Percentiles rank a stretch among this genome's conserved stretches.
Conservation (phyloP, 345 rosid genomes). For the Geranium brycei region DNA sequence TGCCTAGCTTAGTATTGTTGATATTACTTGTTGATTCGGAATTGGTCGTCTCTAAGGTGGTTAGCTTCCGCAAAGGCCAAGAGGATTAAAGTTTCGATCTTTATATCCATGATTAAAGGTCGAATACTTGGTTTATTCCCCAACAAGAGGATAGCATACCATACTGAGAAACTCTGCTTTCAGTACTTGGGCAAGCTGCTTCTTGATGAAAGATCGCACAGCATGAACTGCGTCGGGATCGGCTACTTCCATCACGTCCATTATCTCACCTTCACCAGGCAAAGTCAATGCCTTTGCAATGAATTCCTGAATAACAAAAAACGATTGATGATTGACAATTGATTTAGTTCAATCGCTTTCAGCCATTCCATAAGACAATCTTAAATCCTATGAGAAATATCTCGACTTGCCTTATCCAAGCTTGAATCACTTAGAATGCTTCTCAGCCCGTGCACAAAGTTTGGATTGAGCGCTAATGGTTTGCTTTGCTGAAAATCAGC, state of each 20-base stretch:
- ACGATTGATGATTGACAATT: background rate
- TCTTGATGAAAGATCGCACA: conserved; percentile 70
- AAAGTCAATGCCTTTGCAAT: conserved; percentile 79
- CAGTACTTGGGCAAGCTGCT: conserved; percentile 81
- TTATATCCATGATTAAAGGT: too few relatives aligned
- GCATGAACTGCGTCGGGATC: conserved; percentile 97
- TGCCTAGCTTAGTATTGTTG: too few relatives aligned
- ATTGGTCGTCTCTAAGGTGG: too few relatives aligned
- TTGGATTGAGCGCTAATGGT: conserved; percentile 55
- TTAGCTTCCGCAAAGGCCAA: too few relatives aligned
- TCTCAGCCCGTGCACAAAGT: conserved; percentile 61
- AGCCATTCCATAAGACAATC: background rate
- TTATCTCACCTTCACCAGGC: conserved; percentile 94
- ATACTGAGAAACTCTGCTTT: conserved; percentile 58
- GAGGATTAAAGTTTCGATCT: too few relatives aligned
- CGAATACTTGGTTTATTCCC: too few relatives aligned
- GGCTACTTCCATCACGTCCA: conserved; percentile 98
- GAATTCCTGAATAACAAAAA: conserved; percentile 54
- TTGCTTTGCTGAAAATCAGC: conserved; percentile 65
- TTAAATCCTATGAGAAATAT: background rate
- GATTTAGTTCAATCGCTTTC: too few relatives aligned
- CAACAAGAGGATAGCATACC: conserved; percentile 33
- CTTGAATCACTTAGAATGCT: conserved; percentile 58
- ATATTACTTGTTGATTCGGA: too few relatives aligned
- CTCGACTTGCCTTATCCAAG: conserved; percentile 59